Conservation (phyloP, 495 filamentous ascomycete species). For the Trichoderma asperelloides region DNA sequence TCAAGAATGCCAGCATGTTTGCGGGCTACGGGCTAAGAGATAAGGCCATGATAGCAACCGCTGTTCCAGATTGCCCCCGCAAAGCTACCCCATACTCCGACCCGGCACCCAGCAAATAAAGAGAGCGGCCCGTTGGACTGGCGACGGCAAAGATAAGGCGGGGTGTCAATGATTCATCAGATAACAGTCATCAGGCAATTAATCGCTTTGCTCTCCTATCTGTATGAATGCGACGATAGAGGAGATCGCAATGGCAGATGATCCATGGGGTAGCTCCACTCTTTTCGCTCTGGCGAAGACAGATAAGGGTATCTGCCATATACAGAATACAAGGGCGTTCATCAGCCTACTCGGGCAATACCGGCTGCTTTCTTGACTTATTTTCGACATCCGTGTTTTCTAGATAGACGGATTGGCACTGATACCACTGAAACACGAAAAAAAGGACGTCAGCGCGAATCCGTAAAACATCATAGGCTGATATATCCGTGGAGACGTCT, state of each 20-base stretch:
- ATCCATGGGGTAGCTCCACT: neutral
- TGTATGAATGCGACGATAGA: neutral
- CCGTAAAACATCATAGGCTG: neutral
- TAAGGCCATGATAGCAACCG: neutral
- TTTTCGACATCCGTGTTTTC: neutral
- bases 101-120: neutral
- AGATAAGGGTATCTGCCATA: neutral
- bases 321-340: neutral
- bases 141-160: neutral
- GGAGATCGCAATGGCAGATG: neutral
- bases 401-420: neutral
- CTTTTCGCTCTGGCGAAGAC: neutral
- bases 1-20: neutral
- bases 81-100: neutral
- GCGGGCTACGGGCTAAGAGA: neutral
- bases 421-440: neutral
- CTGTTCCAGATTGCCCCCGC: neutral
- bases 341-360: neutral
- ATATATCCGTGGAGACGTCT: neutral
- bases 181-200: slow-evolving; percentile 1
- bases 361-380: neutral
- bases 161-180: neutral
- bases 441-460: neutral
- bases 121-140: neutral
- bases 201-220: neutral